A percentile compares a stretch with the other conserved stretches of the same genome.
Evolutionary conservation across 2,329 filamentous ascomycete species (phyloP).

Genomic region (Septoria petroselini): DNA sequence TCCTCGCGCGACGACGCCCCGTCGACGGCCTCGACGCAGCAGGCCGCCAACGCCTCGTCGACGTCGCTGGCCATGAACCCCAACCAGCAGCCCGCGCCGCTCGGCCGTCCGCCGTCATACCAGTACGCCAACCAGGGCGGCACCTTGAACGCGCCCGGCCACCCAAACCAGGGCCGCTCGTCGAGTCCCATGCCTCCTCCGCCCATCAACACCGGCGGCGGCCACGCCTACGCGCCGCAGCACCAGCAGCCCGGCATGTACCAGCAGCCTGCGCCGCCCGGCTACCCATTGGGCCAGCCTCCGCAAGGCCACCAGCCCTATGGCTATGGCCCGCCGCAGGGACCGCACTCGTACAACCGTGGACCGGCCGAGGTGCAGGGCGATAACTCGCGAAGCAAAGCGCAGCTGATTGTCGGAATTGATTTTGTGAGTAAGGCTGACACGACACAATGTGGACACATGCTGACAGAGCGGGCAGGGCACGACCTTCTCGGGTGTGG

Average conservation of each 20-base stretch:
- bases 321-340: slow-evolving; percentile 20
- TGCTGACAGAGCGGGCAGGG: slow-evolving; percentile 55
- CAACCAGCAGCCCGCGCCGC: slow-evolving; percentile 41
- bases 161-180: slow-evolving; percentile 49
- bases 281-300: slow-evolving; percentile 40
- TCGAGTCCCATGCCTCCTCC: slow-evolving; percentile 43
- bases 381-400: slow-evolving; percentile 76
- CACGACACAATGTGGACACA: neutral
- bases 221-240: slow-evolving; percentile 49
- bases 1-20: slow-evolving; percentile 40
- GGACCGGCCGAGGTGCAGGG: slow-evolving; percentile 69
- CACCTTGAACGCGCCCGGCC: slow-evolving; percentile 39
- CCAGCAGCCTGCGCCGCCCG: slow-evolving; percentile 37
- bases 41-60: slow-evolving; percentile 44
- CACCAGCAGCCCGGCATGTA: slow-evolving; percentile 46
- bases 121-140: slow-evolving; percentile 50
- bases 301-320: slow-evolving; percentile 28
- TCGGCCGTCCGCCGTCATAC: slow-evolving; percentile 63
- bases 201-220: slow-evolving; percentile 49
- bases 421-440: slow-evolving; percentile 71
- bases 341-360: slow-evolving; percentile 20
- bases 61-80: slow-evolving; percentile 56
- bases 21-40: slow-evolving; percentile 30
- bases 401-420: slow-evolving; percentile 96
- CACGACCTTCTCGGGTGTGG: slow-evolving; percentile 96